phyloP scores from a whole-genome alignment of 805 yeast species.

The Saturnispora saitoi region DNA sequence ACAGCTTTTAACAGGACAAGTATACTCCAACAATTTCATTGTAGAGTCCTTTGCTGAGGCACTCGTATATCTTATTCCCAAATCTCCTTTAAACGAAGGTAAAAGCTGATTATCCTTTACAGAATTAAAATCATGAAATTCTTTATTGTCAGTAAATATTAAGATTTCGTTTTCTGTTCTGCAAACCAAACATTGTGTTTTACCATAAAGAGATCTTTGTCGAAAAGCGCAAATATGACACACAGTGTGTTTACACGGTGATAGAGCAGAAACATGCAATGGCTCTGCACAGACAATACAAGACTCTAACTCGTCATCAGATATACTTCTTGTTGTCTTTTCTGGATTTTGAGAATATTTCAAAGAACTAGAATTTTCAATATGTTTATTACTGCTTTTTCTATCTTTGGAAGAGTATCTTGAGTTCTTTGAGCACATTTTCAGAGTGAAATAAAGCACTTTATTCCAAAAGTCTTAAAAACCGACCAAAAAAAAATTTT shows the following conservation, averaged over 20 bases:
- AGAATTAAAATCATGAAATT: slow-evolving; percentile 28
- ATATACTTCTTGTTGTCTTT: background rate
- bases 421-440: background rate
- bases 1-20: slow-evolving; percentile 41
- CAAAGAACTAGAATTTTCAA: background rate
- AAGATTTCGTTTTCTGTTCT: slow-evolving; percentile 56
- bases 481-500: background rate
- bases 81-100: slow-evolving; percentile 31
- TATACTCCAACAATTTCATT: slow-evolving; percentile 40
- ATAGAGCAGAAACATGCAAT: slow-evolving; percentile 53
- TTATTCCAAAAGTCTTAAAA: background rate
- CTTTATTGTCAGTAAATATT: slow-evolving; percentile 47
- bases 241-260: slow-evolving; percentile 78
- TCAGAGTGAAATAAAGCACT: background rate
- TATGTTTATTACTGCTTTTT: background rate
- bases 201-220: slow-evolving; percentile 71
- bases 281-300: slow-evolving; percentile 84
- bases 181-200: slow-evolving; percentile 74
- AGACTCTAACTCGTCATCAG: slow-evolving; percentile 14
- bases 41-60: slow-evolving; percentile 40
- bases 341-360: background rate
- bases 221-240: slow-evolving; percentile 80
- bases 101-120: slow-evolving; percentile 8
- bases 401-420: background rate
- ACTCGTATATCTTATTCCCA: slow-evolving; percentile 54